Evolutionary conservation across 352 stramenopile species (phyloP).

Genomic region (Globisporangium splendens): DNA sequence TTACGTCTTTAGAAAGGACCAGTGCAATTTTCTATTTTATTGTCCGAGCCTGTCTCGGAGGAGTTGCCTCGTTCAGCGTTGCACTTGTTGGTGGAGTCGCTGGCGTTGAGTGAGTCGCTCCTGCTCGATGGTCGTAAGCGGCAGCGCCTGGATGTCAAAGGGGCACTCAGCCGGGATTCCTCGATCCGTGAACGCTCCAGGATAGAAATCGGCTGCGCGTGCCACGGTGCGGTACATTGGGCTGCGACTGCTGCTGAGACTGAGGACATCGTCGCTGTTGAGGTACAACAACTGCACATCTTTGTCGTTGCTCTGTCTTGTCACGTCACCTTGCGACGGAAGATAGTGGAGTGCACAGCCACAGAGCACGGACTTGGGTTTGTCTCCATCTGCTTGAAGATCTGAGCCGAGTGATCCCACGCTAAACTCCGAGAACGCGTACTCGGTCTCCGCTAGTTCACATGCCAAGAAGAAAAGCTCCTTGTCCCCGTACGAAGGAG

Average conservation of each 20-base stretch:
- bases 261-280: slow-evolving; percentile 62
- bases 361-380: slow-evolving; percentile 40
- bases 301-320: neutral
- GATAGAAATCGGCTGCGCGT: slow-evolving; percentile 43
- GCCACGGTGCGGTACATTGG: slow-evolving; percentile 46
- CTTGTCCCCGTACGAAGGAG: slow-evolving; percentile 71
- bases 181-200: slow-evolving; percentile 37
- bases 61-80: too few species aligned
- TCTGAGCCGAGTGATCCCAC: slow-evolving; percentile 52
- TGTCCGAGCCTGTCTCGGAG: too few species aligned
- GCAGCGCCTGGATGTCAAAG: slow-evolving; percentile 44
- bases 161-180: slow-evolving; percentile 46
- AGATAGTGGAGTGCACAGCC: slow-evolving; percentile 62
- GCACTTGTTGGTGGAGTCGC: slow-evolving; percentile 22
- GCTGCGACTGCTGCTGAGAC: slow-evolving; percentile 37
- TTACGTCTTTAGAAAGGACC: too few species aligned
- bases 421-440: slow-evolving; percentile 61
- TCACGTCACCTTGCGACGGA: slow-evolving; percentile 17
- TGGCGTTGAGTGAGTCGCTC: slow-evolving; percentile 41
- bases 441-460: slow-evolving; percentile 67
- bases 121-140: slow-evolving; percentile 32
- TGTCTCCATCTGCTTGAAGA: slow-evolving; percentile 20
- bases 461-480: slow-evolving; percentile 71
- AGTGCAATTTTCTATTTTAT: too few species aligned
- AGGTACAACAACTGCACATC: slow-evolving; percentile 40